These are phyloP conservation scores for Choanephora cucurbitarum DNA, from an alignment of 371 early-diverging fungal genomes.

Conservation along the genomic window DNA sequence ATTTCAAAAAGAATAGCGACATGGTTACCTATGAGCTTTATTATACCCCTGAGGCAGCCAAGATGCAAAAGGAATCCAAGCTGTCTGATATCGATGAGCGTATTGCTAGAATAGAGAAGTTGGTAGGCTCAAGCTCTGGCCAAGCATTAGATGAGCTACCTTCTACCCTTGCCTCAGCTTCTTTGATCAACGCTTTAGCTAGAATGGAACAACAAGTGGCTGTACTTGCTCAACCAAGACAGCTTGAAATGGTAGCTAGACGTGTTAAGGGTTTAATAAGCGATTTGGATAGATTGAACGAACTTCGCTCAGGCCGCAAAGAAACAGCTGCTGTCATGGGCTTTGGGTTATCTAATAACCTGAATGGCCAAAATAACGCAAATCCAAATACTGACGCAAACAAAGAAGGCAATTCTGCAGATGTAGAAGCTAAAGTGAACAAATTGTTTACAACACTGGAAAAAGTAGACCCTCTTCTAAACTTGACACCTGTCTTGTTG, in stretches of 20 bases:
- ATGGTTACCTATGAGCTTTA: constrained; percentile 77
- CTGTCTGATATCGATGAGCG: constrained; percentile 76
- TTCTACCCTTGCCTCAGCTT: constrained; percentile 34
- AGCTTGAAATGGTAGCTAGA: constrained; percentile 72
- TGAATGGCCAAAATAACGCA: constrained; percentile 8
- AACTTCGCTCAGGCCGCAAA: constrained; percentile 57
- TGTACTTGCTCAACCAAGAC: constrained; percentile 78
- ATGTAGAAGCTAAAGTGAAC: constrained; percentile 56
- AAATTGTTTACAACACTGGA: constrained; percentile 73
- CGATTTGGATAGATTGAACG: constrained; percentile 78
- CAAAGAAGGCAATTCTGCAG: constrained; percentile 23
- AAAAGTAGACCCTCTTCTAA: constrained; percentile 77
- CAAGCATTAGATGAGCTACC: constrained; percentile 58
- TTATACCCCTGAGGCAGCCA: constrained; percentile 71
- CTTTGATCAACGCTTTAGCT: constrained; percentile 70
- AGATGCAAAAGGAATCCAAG: constrained; percentile 61
- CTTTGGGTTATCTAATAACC: constrained; percentile 20
- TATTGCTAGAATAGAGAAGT: constrained; percentile 74
- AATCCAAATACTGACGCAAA: constrained; percentile 9
- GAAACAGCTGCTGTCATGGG: constrained; percentile 36
- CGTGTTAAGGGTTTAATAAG: constrained; percentile 70
- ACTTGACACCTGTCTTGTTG: constrained; percentile 79
- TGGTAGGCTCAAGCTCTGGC: constrained; percentile 74
- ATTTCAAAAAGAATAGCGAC: constrained; percentile 36
- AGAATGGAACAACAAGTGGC: constrained; percentile 80